Evolutionary conservation across 495 filamentous ascomycete species (phyloP), one percentile per base, ranked within the genome.

Genomic region (Aspergillus funiculosus): DNA sequence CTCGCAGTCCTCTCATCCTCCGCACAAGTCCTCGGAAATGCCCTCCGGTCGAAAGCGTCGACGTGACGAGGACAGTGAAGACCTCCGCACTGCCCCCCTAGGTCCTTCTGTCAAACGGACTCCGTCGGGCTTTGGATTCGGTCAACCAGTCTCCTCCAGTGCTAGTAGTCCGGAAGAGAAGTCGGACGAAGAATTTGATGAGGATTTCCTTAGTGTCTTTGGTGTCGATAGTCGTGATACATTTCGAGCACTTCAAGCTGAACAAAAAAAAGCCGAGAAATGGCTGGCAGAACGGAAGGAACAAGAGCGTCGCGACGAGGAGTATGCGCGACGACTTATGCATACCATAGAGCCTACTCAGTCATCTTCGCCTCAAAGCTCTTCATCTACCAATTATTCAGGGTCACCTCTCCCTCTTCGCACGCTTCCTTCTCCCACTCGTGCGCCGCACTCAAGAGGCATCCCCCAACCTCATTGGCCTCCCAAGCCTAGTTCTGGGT

Each of bases 261-360:
- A 73, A 35, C 63, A 67, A 24, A 55, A 42, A 36, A 54, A 59
- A 43, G 56, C 63, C 19, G 69, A 72, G 44, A 58, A 61, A 41
- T 60, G 50, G 21, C 35, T 63, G 5, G 35, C 64, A 48, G 59
- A 61, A 10, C 57, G 54, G 19, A 54, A 59, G 28, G 50, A 66
- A 53, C 64, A 65, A 45, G 66, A 72, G 44, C 67, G 60, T 19
- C 56, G 46, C n/a, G 77, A 81, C 48, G 74, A 54, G 30, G 72
- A 73, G 48, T 58, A 68, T 46, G 77, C 75, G 42, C 67, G 69
- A 21, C 59, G 43, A 30, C 46, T 80, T 6, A 60, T 67, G 42
- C 53, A 39, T 36, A 40, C 37, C 39, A 54, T 24, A 25, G 52
- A 54, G 19, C 18, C 17, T 19, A 37, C 35, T 9, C 38, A 35